Evolutionary conservation across 345 rosid species (phyloP).

Genomic region (Citrus cavaleriei): DNA sequence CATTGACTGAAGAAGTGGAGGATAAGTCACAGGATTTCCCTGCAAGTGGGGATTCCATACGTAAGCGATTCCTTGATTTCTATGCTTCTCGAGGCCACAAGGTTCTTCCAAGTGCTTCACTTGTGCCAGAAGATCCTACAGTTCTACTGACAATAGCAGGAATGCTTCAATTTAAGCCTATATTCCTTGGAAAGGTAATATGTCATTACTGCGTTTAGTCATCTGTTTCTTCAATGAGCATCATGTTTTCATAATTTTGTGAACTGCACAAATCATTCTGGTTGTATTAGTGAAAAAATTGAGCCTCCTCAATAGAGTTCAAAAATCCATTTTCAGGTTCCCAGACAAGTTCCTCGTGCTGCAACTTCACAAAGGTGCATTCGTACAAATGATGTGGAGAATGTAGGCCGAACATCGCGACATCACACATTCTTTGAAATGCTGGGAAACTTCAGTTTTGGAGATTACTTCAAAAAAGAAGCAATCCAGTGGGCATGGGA

Average conservation of each 20-base stretch:
- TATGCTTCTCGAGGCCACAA: constrained; percentile 90
- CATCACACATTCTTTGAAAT: constrained; percentile 97
- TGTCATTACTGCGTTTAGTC: not conserved
- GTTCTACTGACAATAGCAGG: constrained; percentile 95
- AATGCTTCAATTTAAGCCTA: constrained; percentile 96
- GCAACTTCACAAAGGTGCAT: constrained; percentile 88
- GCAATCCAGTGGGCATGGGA: constrained; percentile 98
- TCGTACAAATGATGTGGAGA: constrained; percentile 92
- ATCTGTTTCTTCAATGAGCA: not conserved
- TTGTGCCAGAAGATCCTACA: constrained; percentile 94
- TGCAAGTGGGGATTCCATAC: constrained; percentile 76
- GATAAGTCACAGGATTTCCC: constrained; percentile 36
- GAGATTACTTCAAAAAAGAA: constrained; percentile 93
- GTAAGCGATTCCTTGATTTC: constrained; percentile 74
- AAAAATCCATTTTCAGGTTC: constrained; percentile 41
- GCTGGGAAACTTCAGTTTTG: constrained; percentile 97
- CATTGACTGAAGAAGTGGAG: constrained; percentile 52
- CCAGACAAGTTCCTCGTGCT: constrained; percentile 81
- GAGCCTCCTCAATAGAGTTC: constrained; percentile 5
- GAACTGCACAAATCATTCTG: not conserved
- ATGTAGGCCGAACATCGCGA: constrained; percentile 84
- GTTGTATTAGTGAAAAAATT: not conserved
- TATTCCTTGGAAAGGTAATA: constrained; percentile 85
- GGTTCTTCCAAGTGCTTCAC: constrained; percentile 85
- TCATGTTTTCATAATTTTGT: not conserved